phyloP scores from a whole-genome alignment of 176 grass and related monocot species.

The Eragrostis curvula region DNA sequence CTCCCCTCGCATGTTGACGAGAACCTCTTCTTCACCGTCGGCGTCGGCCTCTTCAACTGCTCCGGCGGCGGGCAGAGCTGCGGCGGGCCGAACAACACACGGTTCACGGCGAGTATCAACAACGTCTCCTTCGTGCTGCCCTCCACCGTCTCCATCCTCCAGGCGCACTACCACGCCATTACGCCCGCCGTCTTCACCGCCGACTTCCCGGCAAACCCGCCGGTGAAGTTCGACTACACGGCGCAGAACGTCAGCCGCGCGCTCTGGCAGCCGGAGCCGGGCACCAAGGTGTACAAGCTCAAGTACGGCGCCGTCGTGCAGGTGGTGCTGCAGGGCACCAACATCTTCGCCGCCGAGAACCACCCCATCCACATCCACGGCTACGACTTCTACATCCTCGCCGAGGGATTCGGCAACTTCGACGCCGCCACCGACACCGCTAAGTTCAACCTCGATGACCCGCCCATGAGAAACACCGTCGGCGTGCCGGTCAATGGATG shows the following conservation, averaged over 20 bases:
- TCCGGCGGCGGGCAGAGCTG: slow-evolving; percentile 39
- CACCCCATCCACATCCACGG: slow-evolving; percentile 97
- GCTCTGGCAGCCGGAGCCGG: slow-evolving; percentile 76
- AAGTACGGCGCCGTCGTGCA: slow-evolving; percentile 82
- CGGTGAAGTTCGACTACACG: slow-evolving; percentile 82
- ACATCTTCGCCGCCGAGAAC: slow-evolving; percentile 87
- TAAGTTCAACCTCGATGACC: slow-evolving; percentile 84
- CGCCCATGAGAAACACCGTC: slow-evolving; percentile 86
- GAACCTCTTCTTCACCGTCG: slow-evolving; percentile 93
- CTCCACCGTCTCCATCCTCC: slow-evolving; percentile 67
- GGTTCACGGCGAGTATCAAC: slow-evolving; percentile 90
- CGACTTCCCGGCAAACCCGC: slow-evolving; percentile 78
- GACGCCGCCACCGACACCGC: slow-evolving; percentile 48
- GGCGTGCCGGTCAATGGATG: slow-evolving; percentile 87
- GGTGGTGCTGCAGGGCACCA: slow-evolving; percentile 87
- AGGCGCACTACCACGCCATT: slow-evolving; percentile 64
- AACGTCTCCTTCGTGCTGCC: slow-evolving; percentile 91
- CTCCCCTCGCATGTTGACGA: slow-evolving; percentile 61
- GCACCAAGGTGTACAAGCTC: slow-evolving; percentile 76
- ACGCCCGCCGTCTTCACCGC: slow-evolving; percentile 63
- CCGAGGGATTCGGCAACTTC: slow-evolving; percentile 84
- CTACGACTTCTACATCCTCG: slow-evolving; percentile 92
- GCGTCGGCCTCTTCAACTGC: slow-evolving; percentile 82
- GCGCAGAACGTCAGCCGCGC: slow-evolving; percentile 70
- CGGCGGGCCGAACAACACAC: slow-evolving; percentile 78